Evolutionary conservation across 192 early-diverging fungal species (phyloP).

Genomic region (Gamsiella multidivaricata): DNA sequence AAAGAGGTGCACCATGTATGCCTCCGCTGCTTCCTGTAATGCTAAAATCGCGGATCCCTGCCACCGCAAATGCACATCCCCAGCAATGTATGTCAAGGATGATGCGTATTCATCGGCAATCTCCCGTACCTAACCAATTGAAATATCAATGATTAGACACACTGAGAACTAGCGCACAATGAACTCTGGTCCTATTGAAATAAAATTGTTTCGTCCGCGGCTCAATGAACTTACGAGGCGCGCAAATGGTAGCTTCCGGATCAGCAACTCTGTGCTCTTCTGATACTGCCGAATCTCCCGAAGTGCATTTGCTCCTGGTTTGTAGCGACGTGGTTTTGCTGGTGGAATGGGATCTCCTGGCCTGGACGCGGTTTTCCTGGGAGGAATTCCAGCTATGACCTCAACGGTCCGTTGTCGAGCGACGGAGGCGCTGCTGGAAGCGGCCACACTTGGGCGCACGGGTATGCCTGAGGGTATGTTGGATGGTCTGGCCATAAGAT

Average conservation of each 20-base stretch:
- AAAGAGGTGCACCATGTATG: slow-evolving; percentile 85
- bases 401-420: slow-evolving; percentile 2
- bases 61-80: slow-evolving; percentile 69
- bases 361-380: slow-evolving; percentile 1
- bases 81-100: slow-evolving; percentile 52
- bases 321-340: slow-evolving; percentile 61
- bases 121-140: slow-evolving; percentile 64
- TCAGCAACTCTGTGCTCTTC: slow-evolving; percentile 79
- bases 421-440: not conserved
- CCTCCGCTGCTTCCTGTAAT: slow-evolving; percentile 84
- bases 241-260: slow-evolving; percentile 90
- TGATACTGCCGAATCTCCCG: slow-evolving; percentile 89
- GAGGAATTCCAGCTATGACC: slow-evolving; percentile 3
- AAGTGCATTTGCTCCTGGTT: slow-evolving; percentile 84
- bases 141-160: slow-evolving; percentile 9
- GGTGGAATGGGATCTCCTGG: slow-evolving; percentile 32
- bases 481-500: not conserved
- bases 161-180: not conserved
- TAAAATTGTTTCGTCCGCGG: not conserved
- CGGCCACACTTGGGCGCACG: not conserved
- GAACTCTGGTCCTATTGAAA: too few relatives aligned
- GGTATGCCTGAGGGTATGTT: slow-evolving; percentile 3
- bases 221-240: slow-evolving; percentile 69
- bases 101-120: slow-evolving; percentile 66
- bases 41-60: slow-evolving; percentile 82